Evolutionary conservation across 2,329 filamentous ascomycete genomes (phyloP).

Genomic region (Fusarium lateritium): DNA sequence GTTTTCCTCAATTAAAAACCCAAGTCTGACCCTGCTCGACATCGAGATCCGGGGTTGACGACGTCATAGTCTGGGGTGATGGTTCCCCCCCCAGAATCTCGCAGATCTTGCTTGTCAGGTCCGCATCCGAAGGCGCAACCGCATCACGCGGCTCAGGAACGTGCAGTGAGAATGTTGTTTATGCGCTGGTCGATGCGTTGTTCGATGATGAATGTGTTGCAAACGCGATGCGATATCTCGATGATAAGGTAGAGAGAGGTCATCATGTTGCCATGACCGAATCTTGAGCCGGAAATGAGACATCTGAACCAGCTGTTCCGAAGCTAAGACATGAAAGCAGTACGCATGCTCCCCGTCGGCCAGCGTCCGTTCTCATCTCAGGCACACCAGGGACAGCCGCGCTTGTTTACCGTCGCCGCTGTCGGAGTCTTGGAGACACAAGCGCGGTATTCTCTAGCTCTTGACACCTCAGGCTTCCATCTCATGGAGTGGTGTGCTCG

Average conservation of each 20-base stretch:
- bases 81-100: conserved; percentile 32
- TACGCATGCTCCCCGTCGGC: background rate
- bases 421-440: conserved; percentile 20
- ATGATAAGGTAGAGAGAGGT: conserved; percentile 3
- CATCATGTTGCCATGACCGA: conserved; percentile 20
- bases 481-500: background rate
- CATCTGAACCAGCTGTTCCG: background rate
- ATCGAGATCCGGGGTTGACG: conserved; percentile 45
- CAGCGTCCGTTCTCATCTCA: background rate
- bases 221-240: background rate
- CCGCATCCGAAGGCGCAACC: conserved; percentile 2
- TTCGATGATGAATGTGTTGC: background rate
- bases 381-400: conserved; percentile 7
- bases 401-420: conserved; percentile 17
- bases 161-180: background rate
- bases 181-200: conserved; percentile 19
- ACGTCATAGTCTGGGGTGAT: conserved; percentile 47
- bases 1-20: background rate
- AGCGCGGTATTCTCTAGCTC: background rate
- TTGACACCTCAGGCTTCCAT: conserved; percentile 15
- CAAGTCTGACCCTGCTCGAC: background rate
- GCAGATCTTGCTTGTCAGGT: conserved; percentile 16
- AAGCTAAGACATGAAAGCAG: background rate
- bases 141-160: conserved; percentile 27
- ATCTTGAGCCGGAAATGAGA: conserved; percentile 16